Evolutionary conservation across 306 rosid genomes (phyloP), one percentile per base, ranked within the genome.

Genomic region (Castanea crenata): DNA sequence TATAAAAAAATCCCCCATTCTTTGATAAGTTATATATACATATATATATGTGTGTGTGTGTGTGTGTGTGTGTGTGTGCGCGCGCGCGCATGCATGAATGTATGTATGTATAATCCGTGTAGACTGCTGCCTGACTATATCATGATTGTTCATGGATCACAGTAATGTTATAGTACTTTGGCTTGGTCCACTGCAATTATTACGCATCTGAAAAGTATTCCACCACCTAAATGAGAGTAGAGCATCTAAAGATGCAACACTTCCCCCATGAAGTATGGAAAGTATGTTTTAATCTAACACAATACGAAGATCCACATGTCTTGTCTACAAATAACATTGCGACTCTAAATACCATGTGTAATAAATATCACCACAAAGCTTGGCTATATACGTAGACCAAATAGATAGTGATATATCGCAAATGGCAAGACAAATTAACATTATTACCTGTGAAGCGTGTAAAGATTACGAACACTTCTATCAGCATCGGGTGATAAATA

Each of bases 401-500:
- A 74, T 55, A 74, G n/a, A 3, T 14, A 64, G 16, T 49, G 29
- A 57, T 58, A 58, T 3, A 71, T 62, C 46, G 34, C 70, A 81
- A 61, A 73, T 55, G 75, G 20, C 10, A 74, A 56, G 29, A 62
- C 14, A 71, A 69, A 63, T 69, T 6, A 69, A 38, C 74, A 73
- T 29, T 20, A 80, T 58, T 89, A 95, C 99, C 99, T 93, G 84
- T 96, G 99, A 83, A 96, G 99, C 9, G 96, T 93, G 88, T 96
- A 96, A 73, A 93, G 97, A 87, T 96, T 96, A 56, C 92, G 96
- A 69, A 96, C 97, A 54, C 83, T 88, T 81, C 92, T 88, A 81
- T 96, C 99, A 74, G 99, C 96, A 0, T 96, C 99, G 27, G 99
- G 99, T 61, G 99, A 96, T 62, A 96, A 82, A 89, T 96, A 96